A percentile compares a stretch with the other conserved stretches of the same genome.
phyloP scores from a whole-genome alignment of 768 basidiomycete genomes.

The Auricularia cornea region DNA sequence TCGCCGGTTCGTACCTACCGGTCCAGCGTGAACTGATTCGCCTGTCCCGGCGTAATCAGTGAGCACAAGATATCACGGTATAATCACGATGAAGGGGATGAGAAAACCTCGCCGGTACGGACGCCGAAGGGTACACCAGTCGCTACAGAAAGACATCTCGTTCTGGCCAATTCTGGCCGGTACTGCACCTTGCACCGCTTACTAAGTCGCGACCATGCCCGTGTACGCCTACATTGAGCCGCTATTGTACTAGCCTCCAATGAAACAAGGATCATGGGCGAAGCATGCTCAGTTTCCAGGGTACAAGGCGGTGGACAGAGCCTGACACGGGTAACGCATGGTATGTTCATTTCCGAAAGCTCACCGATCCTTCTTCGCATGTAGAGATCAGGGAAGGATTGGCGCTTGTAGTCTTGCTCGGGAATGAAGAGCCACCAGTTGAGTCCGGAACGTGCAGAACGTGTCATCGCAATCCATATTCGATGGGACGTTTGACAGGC shows the following conservation, averaged over 20 bases:
- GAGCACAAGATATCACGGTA: neutral
- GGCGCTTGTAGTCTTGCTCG: neutral
- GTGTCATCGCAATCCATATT: too few species aligned
- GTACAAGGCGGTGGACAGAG: neutral
- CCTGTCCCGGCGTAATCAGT: neutral
- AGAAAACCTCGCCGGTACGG: too few species aligned
- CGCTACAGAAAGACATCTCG: too few species aligned
- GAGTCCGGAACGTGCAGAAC: too few species aligned
- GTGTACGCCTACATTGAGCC: too few species aligned
- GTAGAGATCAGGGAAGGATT: neutral
- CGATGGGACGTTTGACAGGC: too few species aligned
- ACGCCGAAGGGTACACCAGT: too few species aligned
- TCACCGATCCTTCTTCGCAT: neutral
- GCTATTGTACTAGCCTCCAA: neutral
- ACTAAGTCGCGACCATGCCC: too few species aligned
- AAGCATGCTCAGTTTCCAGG: neutral
- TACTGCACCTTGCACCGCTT: too few species aligned
- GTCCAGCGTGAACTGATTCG: neutral
- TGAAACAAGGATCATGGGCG: neutral
- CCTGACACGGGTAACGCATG: neutral
- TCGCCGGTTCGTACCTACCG: neutral
- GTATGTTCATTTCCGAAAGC: neutral
- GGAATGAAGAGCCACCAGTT: neutral
- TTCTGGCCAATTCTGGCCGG: too few species aligned
- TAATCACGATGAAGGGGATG: too few species aligned